phyloP scores from a whole-genome alignment of 2,329 filamentous ascomycete species.

The Aspergillus amoenus region DNA sequence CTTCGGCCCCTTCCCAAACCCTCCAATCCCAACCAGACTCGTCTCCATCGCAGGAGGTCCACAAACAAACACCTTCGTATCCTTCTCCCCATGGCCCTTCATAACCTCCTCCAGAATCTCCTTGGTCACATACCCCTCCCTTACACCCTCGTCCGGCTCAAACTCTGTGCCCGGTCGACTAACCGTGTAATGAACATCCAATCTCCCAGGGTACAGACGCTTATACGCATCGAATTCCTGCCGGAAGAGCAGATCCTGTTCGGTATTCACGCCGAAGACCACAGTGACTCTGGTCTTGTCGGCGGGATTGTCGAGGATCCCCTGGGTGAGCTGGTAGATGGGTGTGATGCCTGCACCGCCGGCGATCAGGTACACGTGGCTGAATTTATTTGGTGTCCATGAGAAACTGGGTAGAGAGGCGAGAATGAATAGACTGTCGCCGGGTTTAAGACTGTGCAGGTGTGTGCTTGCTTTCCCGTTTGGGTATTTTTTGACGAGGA shows the following conservation, averaged over 20 bases:
- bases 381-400: conserved; percentile 52
- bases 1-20: conserved; percentile 25
- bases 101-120: conserved; percentile 56
- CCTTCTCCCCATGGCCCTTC: conserved; percentile 36
- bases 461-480: conserved; percentile 63
- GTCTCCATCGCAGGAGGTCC: conserved; percentile 68
- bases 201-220: conserved; percentile 52
- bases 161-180: conserved; percentile 44
- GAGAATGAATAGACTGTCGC: conserved; percentile 60
- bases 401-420: conserved; percentile 54
- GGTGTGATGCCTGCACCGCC: conserved; percentile 74
- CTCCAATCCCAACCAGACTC: conserved; percentile 24
- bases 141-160: conserved; percentile 25
- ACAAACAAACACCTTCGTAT: conserved; percentile 65
- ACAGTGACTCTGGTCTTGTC: conserved; percentile 65
- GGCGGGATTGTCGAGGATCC: conserved; percentile 60
- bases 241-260: conserved; percentile 60
- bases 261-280: conserved; percentile 65
- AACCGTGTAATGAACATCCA: conserved; percentile 60
- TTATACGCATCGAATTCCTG: conserved; percentile 57
- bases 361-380: conserved; percentile 64
- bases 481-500: conserved; percentile 69
- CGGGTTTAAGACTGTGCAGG: conserved; percentile 65
- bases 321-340: conserved; percentile 63
- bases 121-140: conserved; percentile 59